Evolutionary conservation across 805 yeast species (phyloP), one percentile per base, ranked within the genome.

Genomic region (Wickerhamiella spandovensis): DNA sequence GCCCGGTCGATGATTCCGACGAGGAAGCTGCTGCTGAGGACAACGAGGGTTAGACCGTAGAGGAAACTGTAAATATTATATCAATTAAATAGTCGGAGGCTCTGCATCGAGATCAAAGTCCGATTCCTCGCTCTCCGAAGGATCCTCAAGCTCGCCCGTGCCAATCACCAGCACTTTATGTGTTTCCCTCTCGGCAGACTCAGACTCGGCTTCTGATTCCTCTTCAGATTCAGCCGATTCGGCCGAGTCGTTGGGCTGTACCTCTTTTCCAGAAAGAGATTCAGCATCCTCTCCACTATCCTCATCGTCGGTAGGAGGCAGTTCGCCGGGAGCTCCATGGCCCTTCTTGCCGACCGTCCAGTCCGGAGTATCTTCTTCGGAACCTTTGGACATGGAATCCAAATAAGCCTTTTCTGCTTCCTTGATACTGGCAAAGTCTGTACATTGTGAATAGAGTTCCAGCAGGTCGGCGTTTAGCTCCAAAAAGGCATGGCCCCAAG

Each of bases 401-500:
- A 92, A 64, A 83, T 92, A 90, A 25, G 68, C 77, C 12, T 78
- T 78, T 66, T 92, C 90, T 0, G 88, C 95, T 41, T 61, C 66
- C 46, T 73, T 70, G 0, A 92, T 79, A 5, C 89, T 81, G 1
- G 75, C 87, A 1, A 84, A 74, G 59, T 90, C 95, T 0, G 90
- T 79, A 66, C 97, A 90, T 41, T 74, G 63, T 48, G 81, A 82
- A 59, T 92, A 92, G 6, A 82, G 64, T 47, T 78, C 82, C 15
- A 92, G 58, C 10, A 92, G 68, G 54, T 87, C 96, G 55, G 76
- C 75, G 63, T 92, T 92, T 50, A 92, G 78, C 48, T 82, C 80
- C 58, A 92, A 66, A 59, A 92, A 92, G 0, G 84, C 81, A n/a
- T 77, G 75, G 2, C 98, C 98, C 95, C 97, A 92, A 1, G 94